Conservation (phyloP, 257 asterid genomes). For the Eucommia ulmoides region DNA sequence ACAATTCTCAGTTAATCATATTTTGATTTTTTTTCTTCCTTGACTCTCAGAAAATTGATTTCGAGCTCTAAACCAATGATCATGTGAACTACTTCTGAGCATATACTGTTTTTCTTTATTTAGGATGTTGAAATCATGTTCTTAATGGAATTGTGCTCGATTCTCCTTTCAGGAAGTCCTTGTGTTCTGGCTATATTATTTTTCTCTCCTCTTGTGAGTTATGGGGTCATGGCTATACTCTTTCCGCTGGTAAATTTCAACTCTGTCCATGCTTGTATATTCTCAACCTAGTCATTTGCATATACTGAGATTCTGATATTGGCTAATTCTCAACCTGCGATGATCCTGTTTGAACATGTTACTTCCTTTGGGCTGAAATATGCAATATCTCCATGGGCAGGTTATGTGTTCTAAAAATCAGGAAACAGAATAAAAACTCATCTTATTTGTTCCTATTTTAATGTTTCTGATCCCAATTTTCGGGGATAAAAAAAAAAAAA, state of each 20-base stretch:
- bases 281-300: not conserved
- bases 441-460: not conserved
- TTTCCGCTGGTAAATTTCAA: slow-evolving; percentile 62
- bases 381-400: not conserved
- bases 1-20: not conserved
- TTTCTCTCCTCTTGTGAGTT: slow-evolving; percentile 86
- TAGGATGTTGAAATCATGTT: not conserved
- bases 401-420: not conserved
- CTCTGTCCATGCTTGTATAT: slow-evolving; percentile 1
- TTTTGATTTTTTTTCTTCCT: not conserved
- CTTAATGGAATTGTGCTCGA: not conserved
- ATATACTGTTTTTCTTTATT: not conserved
- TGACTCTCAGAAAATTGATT: not conserved
- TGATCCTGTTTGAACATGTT: not conserved
- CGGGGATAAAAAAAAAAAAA: not conserved
- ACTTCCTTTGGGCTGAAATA: not conserved
- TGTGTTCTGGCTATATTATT: slow-evolving; percentile 68
- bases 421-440: no score
- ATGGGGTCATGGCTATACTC: slow-evolving; percentile 84
- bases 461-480: not conserved
- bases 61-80: not conserved
- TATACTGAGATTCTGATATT: not conserved
- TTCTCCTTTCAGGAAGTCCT: slow-evolving; percentile 58
- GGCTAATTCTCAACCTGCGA: not conserved
- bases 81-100: not conserved